Conservation (phyloP, 805 yeast genomes). For the Clavispora fructus region DNA sequence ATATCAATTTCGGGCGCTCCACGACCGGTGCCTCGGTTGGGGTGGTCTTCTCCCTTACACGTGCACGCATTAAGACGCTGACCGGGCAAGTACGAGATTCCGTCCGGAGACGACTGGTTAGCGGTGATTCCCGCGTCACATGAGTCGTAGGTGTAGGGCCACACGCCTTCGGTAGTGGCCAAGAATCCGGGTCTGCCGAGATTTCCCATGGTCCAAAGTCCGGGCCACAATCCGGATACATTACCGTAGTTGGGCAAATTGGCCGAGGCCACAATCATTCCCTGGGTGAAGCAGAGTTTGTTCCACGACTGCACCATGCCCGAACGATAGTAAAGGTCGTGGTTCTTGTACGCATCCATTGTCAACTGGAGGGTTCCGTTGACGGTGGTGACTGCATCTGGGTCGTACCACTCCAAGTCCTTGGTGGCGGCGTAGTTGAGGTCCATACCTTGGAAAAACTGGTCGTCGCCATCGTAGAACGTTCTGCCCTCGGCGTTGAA, state of each 20-base stretch:
- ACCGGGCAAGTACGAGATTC: slow-evolving; percentile 81
- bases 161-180: slow-evolving; percentile 85
- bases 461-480: slow-evolving; percentile 87
- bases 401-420: slow-evolving; percentile 93
- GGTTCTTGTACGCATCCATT: slow-evolving; percentile 80
- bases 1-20: slow-evolving; percentile 89
- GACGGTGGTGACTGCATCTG: slow-evolving; percentile 77
- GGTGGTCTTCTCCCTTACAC: slow-evolving; percentile 80
- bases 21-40: slow-evolving; percentile 81
- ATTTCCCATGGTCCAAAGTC: slow-evolving; percentile 92
- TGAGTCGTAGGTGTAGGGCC: slow-evolving; percentile 86
- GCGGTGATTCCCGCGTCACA: slow-evolving; percentile 96
- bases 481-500: slow-evolving; percentile 87
- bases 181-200: slow-evolving; percentile 86
- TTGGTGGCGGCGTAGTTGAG: slow-evolving; percentile 80
- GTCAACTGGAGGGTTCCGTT: slow-evolving; percentile 66
- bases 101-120: slow-evolving; percentile 86
- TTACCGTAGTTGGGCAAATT: slow-evolving; percentile 75
- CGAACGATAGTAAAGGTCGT: slow-evolving; percentile 74
- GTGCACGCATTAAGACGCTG: slow-evolving; percentile 75
- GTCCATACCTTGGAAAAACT: slow-evolving; percentile 83
- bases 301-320: slow-evolving; percentile 95
- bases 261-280: slow-evolving; percentile 70
- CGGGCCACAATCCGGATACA: slow-evolving; percentile 90
- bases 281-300: slow-evolving; percentile 83